phyloP scores from a whole-genome alignment of 1,139 yeast genomes.

The Suhomyces chickasaworum region DNA sequence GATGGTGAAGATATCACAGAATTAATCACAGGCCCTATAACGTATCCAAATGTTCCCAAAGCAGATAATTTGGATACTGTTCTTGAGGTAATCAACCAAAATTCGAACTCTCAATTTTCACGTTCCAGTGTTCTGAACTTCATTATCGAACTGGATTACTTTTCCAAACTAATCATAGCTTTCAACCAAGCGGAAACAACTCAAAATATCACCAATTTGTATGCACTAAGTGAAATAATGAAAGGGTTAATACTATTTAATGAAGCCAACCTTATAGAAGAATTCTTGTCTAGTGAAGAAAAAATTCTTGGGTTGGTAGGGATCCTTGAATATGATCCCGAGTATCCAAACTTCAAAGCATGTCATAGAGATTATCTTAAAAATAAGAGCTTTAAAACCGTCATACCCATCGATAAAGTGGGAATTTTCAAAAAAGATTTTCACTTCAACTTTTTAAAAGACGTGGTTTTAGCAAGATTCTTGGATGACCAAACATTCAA shows the following conservation, averaged over 20 bases:
- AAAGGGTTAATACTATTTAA: constrained; percentile 71
- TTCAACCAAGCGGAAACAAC: constrained; percentile 58
- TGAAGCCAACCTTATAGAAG: constrained; percentile 68
- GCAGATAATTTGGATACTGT: constrained; percentile 49
- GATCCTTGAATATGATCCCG: constrained; percentile 90
- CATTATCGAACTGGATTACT: constrained; percentile 53
- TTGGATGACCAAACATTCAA: constrained; percentile 79
- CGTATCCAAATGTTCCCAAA: constrained; percentile 63
- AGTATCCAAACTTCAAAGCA: constrained; percentile 75
- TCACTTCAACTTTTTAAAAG: constrained; percentile 76
- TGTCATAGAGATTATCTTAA: constrained; percentile 69
- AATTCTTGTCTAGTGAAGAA: constrained; percentile 59
- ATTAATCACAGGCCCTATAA: constrained; percentile 77
- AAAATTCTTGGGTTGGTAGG: constrained; percentile 69
- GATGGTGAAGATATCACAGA: constrained; percentile 61
- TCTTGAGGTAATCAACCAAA: constrained; percentile 56
- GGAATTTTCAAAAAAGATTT: constrained; percentile 71
- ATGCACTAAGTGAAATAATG: constrained; percentile 68
- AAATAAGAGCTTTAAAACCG: constrained; percentile 68
- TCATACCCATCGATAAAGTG: constrained; percentile 63
- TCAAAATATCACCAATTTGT: constrained; percentile 51
- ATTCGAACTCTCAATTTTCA: constrained; percentile 58
- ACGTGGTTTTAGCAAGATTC: constrained; percentile 78
- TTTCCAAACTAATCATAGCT: constrained; percentile 50
- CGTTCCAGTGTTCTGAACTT: constrained; percentile 55